A percentile compares a stretch with the other conserved stretches of the same genome.
phyloP scores from a whole-genome alignment of 1,139 yeast genomes.

The Taphrina populina region DNA sequence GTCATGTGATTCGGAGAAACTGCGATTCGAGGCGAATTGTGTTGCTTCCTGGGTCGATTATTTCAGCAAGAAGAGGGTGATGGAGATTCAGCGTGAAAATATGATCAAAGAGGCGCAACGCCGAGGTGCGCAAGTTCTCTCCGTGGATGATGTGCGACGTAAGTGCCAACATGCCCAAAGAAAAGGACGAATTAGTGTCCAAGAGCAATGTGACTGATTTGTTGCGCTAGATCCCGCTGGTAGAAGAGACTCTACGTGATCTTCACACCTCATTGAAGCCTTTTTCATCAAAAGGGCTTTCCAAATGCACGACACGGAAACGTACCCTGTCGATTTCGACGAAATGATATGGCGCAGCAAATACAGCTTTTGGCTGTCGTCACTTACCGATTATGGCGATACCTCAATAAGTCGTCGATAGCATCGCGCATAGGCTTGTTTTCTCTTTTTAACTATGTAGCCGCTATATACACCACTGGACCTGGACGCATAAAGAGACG shows the following conservation, averaged over 20 bases:
- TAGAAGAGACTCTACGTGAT: slow-evolving; percentile 23
- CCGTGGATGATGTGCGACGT: slow-evolving; percentile 28
- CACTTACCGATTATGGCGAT: too few relatives aligned
- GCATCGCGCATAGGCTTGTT: too few relatives aligned
- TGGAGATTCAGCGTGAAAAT: slow-evolving; percentile 31
- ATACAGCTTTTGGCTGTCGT: too few relatives aligned
- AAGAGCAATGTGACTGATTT: neutral
- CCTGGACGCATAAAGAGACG: too few relatives aligned
- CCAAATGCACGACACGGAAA: too few relatives aligned
- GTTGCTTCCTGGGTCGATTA: slow-evolving; percentile 34
- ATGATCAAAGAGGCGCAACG: slow-evolving; percentile 32
- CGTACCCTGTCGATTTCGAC: too few relatives aligned
- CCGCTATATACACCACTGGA: too few relatives aligned
- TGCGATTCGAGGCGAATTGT: slow-evolving; percentile 21
- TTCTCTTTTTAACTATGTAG: too few relatives aligned
- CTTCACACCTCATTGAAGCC: too few relatives aligned
- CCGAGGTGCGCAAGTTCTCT: slow-evolving; percentile 22
- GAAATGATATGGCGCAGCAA: too few relatives aligned
- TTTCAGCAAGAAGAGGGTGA: slow-evolving; percentile 32
- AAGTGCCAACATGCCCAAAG: neutral
- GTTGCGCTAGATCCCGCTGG: slow-evolving; percentile 22
- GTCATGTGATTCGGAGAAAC: slow-evolving; percentile 12
- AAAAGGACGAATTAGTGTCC: neutral
- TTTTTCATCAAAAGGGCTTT: too few relatives aligned
- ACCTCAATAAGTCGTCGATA: too few relatives aligned